Percentiles rank a stretch among this genome's conserved stretches.
Conservation (phyloP, 2,329 filamentous ascomycete species). For the Alternaria consortialis region DNA sequence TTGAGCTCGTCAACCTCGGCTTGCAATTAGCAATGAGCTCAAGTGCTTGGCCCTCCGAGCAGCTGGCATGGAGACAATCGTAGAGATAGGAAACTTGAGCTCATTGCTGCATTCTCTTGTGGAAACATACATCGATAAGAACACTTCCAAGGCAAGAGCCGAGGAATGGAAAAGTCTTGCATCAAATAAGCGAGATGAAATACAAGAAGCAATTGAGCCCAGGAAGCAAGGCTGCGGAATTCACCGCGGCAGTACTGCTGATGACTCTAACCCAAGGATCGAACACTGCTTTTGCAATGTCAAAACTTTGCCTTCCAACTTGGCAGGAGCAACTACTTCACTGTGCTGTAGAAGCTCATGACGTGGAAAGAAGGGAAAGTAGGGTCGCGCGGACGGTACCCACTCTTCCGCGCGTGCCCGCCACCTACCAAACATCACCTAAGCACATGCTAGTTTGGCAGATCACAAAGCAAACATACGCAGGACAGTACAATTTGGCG, state of each 20-base stretch:
- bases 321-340: neutral
- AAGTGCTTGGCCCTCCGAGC: constrained; percentile 47
- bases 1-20: constrained; percentile 84
- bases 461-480: constrained; percentile 1
- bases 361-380: neutral
- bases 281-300: neutral
- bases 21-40: constrained; percentile 68
- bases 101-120: neutral
- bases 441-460: neutral
- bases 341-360: neutral
- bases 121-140: neutral
- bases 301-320: neutral
- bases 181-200: neutral
- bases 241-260: neutral
- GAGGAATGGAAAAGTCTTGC: neutral
- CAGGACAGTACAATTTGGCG: neutral
- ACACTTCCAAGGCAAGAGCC: neutral
- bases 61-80: neutral
- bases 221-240: neutral
- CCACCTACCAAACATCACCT: constrained; percentile 2
- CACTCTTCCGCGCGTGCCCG: neutral
- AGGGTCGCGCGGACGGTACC: neutral
- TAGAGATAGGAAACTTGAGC: neutral
- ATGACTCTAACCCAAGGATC: neutral
- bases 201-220: constrained; percentile 1